Conservation (phyloP, 257 asterid genomes). For the Rhazya stricta region DNA sequence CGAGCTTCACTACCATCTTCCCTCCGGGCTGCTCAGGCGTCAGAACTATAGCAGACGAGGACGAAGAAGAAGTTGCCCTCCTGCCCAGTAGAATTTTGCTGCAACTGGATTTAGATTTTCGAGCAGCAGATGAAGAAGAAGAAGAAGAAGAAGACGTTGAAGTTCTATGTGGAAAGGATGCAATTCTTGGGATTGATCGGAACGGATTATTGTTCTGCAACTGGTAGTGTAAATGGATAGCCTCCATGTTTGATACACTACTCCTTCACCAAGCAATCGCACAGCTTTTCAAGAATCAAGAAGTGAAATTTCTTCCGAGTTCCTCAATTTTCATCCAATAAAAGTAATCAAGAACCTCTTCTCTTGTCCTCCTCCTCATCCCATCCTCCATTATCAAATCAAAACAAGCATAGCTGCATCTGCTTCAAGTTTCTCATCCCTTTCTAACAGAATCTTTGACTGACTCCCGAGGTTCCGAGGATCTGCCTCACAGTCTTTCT, state of each 20-base stretch:
- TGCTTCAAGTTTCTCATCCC: too few relatives aligned
- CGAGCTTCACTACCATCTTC: conserved; percentile 87
- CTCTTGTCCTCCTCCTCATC: too few relatives aligned
- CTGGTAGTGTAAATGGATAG: not conserved
- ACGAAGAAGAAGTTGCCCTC: not conserved
- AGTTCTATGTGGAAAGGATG: not conserved
- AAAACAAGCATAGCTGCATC: too few relatives aligned
- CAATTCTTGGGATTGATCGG: not conserved
- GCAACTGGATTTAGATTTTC: not conserved
- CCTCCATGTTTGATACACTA: not conserved
- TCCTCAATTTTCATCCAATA: too few relatives aligned
- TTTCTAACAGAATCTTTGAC: too few relatives aligned
- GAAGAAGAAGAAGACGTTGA: not conserved
- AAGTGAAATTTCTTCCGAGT: too few relatives aligned
- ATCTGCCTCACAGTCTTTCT: too few relatives aligned
- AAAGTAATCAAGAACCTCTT: too few relatives aligned
- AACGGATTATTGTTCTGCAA: not conserved
- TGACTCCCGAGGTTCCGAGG: too few relatives aligned
- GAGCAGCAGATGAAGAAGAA: not conserved
- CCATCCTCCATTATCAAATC: too few relatives aligned
- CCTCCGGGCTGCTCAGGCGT: conserved; percentile 86
- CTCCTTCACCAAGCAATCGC: not conserved
- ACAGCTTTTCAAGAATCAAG: not conserved
- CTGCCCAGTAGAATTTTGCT: not conserved
- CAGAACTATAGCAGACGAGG: conserved; percentile 2